Evolutionary conservation across 257 asterid species (phyloP).

Genomic region (Marsdenia floribunda): DNA sequence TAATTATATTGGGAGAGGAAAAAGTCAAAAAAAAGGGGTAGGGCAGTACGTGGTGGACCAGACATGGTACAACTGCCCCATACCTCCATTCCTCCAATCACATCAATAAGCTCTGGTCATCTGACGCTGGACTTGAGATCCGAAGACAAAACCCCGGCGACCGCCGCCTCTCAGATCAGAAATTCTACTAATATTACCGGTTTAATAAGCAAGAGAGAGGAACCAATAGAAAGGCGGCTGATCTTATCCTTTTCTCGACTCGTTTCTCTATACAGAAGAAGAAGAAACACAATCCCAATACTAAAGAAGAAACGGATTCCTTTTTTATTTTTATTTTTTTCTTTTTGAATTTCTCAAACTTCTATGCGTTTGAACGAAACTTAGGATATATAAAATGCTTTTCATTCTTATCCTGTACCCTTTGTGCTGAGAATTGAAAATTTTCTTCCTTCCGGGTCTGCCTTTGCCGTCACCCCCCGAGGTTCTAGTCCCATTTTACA

Average conservation of each 20-base stretch:
- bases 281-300: neutral
- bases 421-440: neutral
- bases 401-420: conserved; percentile 2
- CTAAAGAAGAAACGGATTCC: neutral
- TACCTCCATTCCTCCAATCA: neutral
- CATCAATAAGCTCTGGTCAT: neutral
- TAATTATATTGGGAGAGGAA: no score
- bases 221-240: conserved; percentile 2
- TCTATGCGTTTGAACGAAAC: neutral
- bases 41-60: neutral
- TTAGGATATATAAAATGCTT: no score
- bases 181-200: neutral
- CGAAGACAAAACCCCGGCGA: neutral
- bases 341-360: neutral
- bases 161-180: neutral
- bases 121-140: neutral
- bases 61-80: neutral
- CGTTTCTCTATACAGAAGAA: neutral
- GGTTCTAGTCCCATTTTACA: no score
- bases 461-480: no score
- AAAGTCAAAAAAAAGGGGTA: no score
- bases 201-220: neutral
- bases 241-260: neutral
- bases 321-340: no score
- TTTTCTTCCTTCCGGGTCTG: neutral